Percentiles rank a stretch among this genome's conserved stretches.
Evolutionary conservation across 768 basidiomycete species (phyloP).

Genomic region (Lactarius tabidus): DNA sequence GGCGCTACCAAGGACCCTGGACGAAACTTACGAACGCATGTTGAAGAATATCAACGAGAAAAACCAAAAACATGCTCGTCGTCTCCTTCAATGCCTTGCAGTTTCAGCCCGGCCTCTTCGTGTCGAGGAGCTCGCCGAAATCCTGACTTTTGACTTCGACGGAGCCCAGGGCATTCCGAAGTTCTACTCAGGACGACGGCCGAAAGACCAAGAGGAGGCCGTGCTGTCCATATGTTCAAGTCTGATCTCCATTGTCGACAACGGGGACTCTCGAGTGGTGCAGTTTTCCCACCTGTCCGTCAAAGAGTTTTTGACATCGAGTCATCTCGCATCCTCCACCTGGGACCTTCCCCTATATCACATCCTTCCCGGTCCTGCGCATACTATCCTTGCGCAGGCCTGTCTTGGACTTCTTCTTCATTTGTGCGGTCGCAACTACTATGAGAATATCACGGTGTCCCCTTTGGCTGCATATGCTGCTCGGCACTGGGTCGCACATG

Average conservation of each 20-base stretch:
- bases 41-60: neutral
- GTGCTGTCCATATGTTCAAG: constrained; percentile 13
- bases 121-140: constrained; percentile 2
- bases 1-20: neutral
- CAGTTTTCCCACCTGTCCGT: constrained; percentile 15
- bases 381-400: neutral
- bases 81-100: constrained; percentile 12
- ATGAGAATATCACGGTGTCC: neutral
- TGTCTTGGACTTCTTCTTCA: neutral
- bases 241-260: neutral
- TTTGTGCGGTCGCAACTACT: neutral
- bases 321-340: neutral
- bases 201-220: neutral
- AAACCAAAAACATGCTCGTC: neutral
- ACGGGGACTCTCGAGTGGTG: neutral
- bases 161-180: neutral
- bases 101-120: neutral
- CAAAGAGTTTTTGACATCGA: constrained; percentile 7
- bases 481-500: neutral
- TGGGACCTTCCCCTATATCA: neutral
- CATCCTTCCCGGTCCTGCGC: neutral
- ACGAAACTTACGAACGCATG: neutral
- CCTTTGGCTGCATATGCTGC: neutral
- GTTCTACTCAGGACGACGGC: constrained; percentile 1
- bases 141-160: constrained; percentile 13